A percentile compares a stretch with the other conserved stretches of the same genome.
phyloP scores from a whole-genome alignment of 208 protist species.

The Phytomonas serpens region DNA sequence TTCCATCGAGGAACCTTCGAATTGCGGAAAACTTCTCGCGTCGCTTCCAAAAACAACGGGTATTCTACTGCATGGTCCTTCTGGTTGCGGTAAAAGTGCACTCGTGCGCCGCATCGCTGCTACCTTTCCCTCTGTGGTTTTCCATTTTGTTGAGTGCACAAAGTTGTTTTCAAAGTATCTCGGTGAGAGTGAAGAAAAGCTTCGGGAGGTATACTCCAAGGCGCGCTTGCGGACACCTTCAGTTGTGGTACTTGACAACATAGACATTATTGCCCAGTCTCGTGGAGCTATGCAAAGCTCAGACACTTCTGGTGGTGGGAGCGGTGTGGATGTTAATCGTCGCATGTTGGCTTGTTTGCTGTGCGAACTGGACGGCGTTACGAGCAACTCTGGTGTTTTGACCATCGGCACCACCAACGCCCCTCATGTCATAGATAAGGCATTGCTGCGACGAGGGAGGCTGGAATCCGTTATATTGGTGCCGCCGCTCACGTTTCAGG shows the following conservation, averaged over 20 bases:
- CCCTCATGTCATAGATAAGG: conserved; percentile 84
- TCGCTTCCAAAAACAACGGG: conserved; percentile 51
- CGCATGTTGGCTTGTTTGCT: conserved; percentile 94
- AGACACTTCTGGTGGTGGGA: conserved; percentile 3
- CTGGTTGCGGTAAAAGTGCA: conserved; percentile 75
- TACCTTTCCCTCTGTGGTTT: conserved; percentile 31
- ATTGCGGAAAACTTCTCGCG: conserved; percentile 21
- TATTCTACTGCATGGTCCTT: conserved; percentile 74
- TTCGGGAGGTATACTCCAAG: conserved; percentile 65
- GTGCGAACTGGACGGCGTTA: conserved; percentile 97
- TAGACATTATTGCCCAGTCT: conserved; percentile 71
- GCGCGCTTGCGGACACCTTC: conserved; percentile 54
- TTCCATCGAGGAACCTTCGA: neutral
- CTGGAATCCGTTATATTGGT: conserved; percentile 75
- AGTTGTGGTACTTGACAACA: conserved; percentile 80
- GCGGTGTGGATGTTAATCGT: conserved; percentile 37
- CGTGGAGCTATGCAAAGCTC: conserved; percentile 28
- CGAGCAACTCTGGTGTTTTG: conserved; percentile 79
- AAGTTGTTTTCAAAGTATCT: conserved; percentile 84
- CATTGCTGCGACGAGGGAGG: conserved; percentile 95
- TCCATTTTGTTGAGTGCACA: conserved; percentile 67
- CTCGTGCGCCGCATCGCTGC: conserved; percentile 27
- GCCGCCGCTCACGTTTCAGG: conserved; percentile 39
- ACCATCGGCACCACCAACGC: conserved; percentile 85
- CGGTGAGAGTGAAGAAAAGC: conserved; percentile 80